Percentiles rank a stretch among this genome's conserved stretches.
These are phyloP conservation scores for Sporothrix mexicana DNA, from an alignment of 2,329 filamentous ascomycete genomes.

Conservation along the genomic window DNA sequence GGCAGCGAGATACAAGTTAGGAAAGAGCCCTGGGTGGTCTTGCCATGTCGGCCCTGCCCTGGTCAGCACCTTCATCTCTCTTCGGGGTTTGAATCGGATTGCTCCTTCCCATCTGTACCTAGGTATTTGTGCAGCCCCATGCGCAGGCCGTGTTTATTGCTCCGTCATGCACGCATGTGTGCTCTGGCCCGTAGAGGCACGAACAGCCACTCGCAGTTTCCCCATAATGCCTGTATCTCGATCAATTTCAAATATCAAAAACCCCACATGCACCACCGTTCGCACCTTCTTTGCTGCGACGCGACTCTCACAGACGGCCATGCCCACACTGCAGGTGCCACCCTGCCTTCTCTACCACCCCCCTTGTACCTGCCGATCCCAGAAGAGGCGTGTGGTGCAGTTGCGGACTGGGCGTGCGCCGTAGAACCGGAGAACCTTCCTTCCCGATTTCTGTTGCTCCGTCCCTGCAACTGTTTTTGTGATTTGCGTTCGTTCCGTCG, in stretches of 20 bases:
- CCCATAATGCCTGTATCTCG: neutral
- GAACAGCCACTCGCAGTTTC: neutral
- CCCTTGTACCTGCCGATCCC: conserved; percentile 20
- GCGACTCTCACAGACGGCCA: neutral
- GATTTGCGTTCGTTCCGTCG: neutral
- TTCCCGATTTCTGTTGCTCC: conserved; percentile 4
- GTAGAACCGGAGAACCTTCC: neutral
- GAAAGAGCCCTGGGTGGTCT: no score
- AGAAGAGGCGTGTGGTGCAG: neutral
- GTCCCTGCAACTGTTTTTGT: neutral
- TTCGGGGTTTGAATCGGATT: conserved; percentile 10
- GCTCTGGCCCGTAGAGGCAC: neutral
- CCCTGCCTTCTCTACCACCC: neutral
- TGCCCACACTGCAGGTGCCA: neutral
- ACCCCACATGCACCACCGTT: neutral
- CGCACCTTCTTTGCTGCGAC: neutral
- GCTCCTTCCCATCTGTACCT: conserved; percentile 2
- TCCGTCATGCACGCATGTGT: neutral
- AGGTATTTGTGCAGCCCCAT: no score
- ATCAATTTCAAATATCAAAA: neutral
- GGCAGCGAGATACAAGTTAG: no score
- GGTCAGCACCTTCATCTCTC: neutral
- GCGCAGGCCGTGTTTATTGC: neutral
- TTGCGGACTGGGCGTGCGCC: neutral
- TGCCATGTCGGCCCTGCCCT: neutral